A percentile compares a stretch with the other conserved stretches of the same genome.
These are phyloP conservation scores for Mortierella sp. DNA, from an alignment of 371 early-diverging fungal species.

Conservation along the genomic window DNA sequence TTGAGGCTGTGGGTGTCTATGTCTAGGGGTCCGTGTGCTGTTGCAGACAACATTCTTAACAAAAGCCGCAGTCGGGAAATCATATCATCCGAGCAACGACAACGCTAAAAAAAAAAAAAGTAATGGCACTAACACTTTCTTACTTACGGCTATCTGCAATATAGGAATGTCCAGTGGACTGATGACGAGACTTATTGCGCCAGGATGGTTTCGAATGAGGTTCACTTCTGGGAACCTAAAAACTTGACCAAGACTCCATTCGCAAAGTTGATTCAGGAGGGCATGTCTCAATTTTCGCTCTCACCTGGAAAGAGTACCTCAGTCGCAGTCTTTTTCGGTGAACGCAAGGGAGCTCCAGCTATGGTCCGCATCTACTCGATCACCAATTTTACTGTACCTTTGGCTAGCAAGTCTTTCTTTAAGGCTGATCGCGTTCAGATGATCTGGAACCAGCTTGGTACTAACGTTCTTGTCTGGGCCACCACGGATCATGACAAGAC, in stretches of 20 bases:
- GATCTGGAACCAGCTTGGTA: constrained; percentile 95
- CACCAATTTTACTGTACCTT: constrained; percentile 77
- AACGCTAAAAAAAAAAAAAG: not conserved
- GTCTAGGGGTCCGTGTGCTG: not conserved
- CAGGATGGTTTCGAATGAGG: constrained; percentile 86
- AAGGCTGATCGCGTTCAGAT: constrained; percentile 94
- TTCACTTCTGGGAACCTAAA: constrained; percentile 89
- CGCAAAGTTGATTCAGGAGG: constrained; percentile 81
- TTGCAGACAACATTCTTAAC: not conserved
- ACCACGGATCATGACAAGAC: constrained; percentile 96
- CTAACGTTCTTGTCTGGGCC: constrained; percentile 89
- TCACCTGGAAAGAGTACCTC: constrained; percentile 89
- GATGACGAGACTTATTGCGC: constrained; percentile 91
- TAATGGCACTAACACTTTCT: not conserved
- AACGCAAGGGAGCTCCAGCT: constrained; percentile 86
- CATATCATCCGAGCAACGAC: not conserved
- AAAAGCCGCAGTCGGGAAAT: not conserved
- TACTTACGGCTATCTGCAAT: not conserved
- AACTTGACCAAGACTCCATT: constrained; percentile 71
- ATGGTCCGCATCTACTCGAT: constrained; percentile 86
- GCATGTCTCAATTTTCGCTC: constrained; percentile 84
- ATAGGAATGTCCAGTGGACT: constrained; percentile 93
- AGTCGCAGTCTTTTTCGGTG: constrained; percentile 91
- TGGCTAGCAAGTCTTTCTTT: constrained; percentile 93
- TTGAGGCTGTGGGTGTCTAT: not conserved